Conservation (phyloP, 2,329 filamentous ascomycete species). For the Setomelanomma holmii region DNA sequence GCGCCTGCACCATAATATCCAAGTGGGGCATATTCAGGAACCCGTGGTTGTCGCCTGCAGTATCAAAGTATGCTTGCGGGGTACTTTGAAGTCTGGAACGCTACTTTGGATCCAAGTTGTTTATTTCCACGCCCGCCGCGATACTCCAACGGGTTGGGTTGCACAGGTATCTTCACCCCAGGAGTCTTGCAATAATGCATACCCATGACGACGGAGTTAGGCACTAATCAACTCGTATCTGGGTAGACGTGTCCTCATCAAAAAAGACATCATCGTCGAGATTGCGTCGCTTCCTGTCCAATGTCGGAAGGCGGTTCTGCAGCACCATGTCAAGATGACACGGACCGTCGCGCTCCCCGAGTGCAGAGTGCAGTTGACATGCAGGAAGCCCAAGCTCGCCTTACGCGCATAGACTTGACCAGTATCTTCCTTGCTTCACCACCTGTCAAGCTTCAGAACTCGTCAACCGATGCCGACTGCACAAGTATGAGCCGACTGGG, state of each 20-base stretch:
- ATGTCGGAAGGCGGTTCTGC: conserved; percentile 18
- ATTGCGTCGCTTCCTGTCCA: conserved; percentile 17
- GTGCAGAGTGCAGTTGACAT: conserved; percentile 14
- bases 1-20: neutral
- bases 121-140: conserved; percentile 26
- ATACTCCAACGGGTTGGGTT: conserved; percentile 7
- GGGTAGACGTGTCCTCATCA: neutral
- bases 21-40: conserved; percentile 10
- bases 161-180: conserved; percentile 11
- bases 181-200: neutral
- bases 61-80: neutral
- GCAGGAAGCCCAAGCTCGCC: conserved; percentile 23
- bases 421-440: conserved; percentile 27
- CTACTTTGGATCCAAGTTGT: conserved; percentile 31
- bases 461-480: neutral
- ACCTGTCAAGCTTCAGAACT: conserved; percentile 11
- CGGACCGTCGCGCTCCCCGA: conserved; percentile 31
- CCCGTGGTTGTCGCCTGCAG: conserved; percentile 1
- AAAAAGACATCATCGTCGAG: conserved; percentile 4
- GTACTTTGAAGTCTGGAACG: conserved; percentile 24
- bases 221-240: conserved; percentile 22
- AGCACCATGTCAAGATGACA: conserved; percentile 24
- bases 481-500: neutral
- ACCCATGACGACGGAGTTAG: conserved; percentile 19
- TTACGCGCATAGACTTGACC: conserved; percentile 22